Base-by-base conservation (phyloP, 345 rosid species). In the Eucalyptus urophylla region DNA sequence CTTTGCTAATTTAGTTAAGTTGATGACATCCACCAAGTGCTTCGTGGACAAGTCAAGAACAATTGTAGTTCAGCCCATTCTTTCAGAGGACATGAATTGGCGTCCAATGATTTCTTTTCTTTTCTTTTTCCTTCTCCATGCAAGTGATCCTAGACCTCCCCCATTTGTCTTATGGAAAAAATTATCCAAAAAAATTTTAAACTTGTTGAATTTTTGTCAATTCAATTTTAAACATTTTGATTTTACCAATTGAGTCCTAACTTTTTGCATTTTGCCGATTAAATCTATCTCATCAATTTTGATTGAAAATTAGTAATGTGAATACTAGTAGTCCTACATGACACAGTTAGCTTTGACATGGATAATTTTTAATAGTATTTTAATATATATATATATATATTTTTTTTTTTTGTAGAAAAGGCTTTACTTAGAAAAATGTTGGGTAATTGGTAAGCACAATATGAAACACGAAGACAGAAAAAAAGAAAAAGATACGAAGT, bases 261-360 rank as follows among this genome's bases (percentile, higher is more conserved):
- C 0, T 10, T 56, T 56, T 56, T 22, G 3, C 3, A 56, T 56
- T 56, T 56, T 56, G 4, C 1, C 21, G 1, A 24, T 56, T 8
- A 13, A 56, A 1, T 56, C 6, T 2, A 56, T 56, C 29, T 0
- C 2, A 0, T 24, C 6, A 10, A 24, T 56, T 56, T 56, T 56
- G 6, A 22, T 4, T 56, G 29, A 0, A 56, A 56, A 56, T 22
- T 0, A 3, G 0, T 56, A 22, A 24, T 19, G 14, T 56, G 1
- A 0, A 56, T 56, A 24, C 3, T 24, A 5, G 2, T 24, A 22
- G 1, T 56, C 1, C 0, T 56, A 56, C 6, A 0, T 22, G 13
- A 1, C 5, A 56, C 0, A 1, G 5, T 56, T 8, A 1, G 0
- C 5, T 21, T 0, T 54, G 0, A 22, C 6, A 22, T 56, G 0